A percentile compares a stretch with the other conserved stretches of the same genome.
phyloP scores from a whole-genome alignment of 768 basidiomycete species.

The Termitomyces sp. region DNA sequence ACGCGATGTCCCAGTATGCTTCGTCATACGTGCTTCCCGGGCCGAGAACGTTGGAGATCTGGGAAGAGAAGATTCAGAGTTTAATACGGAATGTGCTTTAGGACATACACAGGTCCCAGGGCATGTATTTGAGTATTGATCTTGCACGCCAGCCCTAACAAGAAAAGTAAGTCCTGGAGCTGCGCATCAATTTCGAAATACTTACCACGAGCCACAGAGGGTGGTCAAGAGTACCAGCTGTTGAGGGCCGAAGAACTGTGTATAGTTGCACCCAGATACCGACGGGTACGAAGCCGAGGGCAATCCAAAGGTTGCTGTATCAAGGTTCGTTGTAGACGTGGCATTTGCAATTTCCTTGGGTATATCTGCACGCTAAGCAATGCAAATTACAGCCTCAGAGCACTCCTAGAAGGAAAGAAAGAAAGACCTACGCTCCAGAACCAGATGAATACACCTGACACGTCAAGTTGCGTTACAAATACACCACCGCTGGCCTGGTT shows the following conservation, averaged over 20 bases:
- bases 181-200: not conserved
- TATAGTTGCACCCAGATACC: constrained; percentile 46
- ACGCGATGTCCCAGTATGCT: constrained; percentile 57
- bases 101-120: constrained; percentile 33
- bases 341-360: constrained; percentile 30
- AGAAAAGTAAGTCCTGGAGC: not conserved
- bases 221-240: constrained; percentile 66
- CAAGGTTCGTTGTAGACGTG: constrained; percentile 29
- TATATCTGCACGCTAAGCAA: constrained; percentile 34
- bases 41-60: constrained; percentile 38
- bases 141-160: constrained; percentile 37
- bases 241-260: constrained; percentile 56
- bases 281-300: constrained; percentile 64
- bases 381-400: not conserved
- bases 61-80: constrained; percentile 2
- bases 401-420: not conserved
- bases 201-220: constrained; percentile 46
- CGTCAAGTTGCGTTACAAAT: constrained; percentile 66
- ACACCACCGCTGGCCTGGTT: constrained; percentile 45
- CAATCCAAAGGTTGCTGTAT: constrained; percentile 43
- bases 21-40: constrained; percentile 39
- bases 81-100: not conserved
- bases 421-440: constrained; percentile 21
- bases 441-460: constrained; percentile 28
- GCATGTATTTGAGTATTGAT: constrained; percentile 38